Percentiles rank a stretch among this genome's conserved stretches.
Conservation (phyloP, 2,329 filamentous ascomycete species). For the Mariannaea sp. region DNA sequence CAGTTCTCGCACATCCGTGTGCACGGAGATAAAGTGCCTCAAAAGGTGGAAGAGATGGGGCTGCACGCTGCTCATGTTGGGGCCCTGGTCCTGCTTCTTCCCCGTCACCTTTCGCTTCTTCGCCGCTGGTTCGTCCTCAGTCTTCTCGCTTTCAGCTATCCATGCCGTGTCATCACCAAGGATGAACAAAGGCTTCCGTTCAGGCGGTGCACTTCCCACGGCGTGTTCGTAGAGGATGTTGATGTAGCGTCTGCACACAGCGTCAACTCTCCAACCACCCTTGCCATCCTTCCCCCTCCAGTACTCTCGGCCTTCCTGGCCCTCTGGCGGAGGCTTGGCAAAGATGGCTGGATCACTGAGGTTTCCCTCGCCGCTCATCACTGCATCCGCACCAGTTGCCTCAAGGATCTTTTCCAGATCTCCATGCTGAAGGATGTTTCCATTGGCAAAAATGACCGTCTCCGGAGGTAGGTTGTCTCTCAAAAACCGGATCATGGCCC, state of each 20-base stretch:
- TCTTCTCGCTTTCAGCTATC: constrained; percentile 45
- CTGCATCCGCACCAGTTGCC: constrained; percentile 84
- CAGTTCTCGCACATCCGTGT: constrained; percentile 85
- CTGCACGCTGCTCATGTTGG: constrained; percentile 81
- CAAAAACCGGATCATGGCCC: constrained; percentile 81
- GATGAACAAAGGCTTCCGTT: constrained; percentile 74
- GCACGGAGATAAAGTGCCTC: constrained; percentile 75
- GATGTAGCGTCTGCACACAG: constrained; percentile 83
- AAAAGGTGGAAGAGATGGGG: constrained; percentile 92
- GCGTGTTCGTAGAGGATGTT: constrained; percentile 86
- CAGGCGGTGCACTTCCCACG: constrained; percentile 67
- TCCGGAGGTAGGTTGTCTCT: constrained; percentile 82
- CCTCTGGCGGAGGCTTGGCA: constrained; percentile 65
- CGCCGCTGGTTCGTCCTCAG: constrained; percentile 53
- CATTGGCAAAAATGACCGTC: constrained; percentile 95
- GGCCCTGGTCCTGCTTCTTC: constrained; percentile 49
- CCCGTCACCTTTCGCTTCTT: constrained; percentile 55
- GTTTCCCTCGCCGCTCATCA: constrained; percentile 97
- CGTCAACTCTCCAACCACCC: constrained; percentile 88
- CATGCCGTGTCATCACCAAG: constrained; percentile 59
- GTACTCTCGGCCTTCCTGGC: constrained; percentile 76
- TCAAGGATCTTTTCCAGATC: constrained; percentile 80
- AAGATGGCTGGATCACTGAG: constrained; percentile 92
- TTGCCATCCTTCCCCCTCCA: constrained; percentile 81
- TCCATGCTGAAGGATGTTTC: constrained; percentile 81